Conservation (phyloP, 2,329 filamentous ascomycete species). For the Penicillium sp. region DNA sequence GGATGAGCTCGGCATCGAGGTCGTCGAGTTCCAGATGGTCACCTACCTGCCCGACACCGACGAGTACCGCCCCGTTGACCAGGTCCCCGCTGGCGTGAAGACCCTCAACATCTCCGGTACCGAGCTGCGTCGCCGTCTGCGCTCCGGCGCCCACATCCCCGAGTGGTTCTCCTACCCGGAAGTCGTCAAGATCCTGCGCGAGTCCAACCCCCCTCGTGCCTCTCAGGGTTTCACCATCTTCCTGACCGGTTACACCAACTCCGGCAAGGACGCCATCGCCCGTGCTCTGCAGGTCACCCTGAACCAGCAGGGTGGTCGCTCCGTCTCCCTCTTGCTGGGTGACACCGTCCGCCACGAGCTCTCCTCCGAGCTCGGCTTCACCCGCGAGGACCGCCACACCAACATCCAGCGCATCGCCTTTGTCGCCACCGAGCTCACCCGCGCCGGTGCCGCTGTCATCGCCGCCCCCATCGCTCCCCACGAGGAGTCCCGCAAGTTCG, state of each 20-base stretch:
- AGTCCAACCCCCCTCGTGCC: slow-evolving; percentile 89
- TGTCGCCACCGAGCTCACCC: slow-evolving; percentile 91
- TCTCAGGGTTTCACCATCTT: slow-evolving; percentile 98
- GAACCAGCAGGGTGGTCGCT: slow-evolving; percentile 95
- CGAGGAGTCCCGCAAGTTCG: slow-evolving; percentile 72
- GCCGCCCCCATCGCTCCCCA: slow-evolving; percentile 95
- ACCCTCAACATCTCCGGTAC: slow-evolving; percentile 86
- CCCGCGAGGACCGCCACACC: slow-evolving; percentile 83
- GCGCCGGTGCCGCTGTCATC: slow-evolving; percentile 90
- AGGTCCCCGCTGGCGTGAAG: slow-evolving; percentile 79
- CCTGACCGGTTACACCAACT: slow-evolving; percentile 95
- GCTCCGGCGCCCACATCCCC: slow-evolving; percentile 90
- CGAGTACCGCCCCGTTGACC: slow-evolving; percentile 91
- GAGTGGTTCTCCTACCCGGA: slow-evolving; percentile 99
- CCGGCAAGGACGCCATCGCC: slow-evolving; percentile 93
- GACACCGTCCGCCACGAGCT: slow-evolving; percentile 94
- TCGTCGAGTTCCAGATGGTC: slow-evolving; percentile 99
- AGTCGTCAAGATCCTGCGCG: slow-evolving; percentile 92
- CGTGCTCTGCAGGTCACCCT: slow-evolving; percentile 94
- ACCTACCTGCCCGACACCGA: slow-evolving; percentile 97
- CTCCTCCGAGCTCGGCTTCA: slow-evolving; percentile 94
- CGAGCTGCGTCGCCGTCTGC: slow-evolving; percentile 88
- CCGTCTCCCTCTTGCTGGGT: slow-evolving; percentile 89
- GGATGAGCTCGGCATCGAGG: slow-evolving; percentile 95
- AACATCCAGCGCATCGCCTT: slow-evolving; percentile 97